A percentile compares a stretch with the other conserved stretches of the same genome.
These are phyloP conservation scores for Fraxinus pennsylvanica DNA, from an alignment of 257 asterid genomes.

Conservation along the genomic window DNA sequence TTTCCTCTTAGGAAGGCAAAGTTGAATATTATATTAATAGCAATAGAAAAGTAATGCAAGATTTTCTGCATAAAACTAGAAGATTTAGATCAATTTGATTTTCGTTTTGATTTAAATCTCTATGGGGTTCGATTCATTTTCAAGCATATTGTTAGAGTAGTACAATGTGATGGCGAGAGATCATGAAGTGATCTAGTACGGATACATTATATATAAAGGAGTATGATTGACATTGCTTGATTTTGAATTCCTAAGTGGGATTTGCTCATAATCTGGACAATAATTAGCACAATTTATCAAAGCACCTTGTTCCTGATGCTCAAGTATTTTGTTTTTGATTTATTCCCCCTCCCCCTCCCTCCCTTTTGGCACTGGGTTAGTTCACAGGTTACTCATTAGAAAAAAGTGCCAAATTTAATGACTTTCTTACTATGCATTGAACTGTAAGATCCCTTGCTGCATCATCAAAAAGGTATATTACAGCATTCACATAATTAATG, in stretches of 20 bases:
- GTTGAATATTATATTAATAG: neutral
- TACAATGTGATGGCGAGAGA: neutral
- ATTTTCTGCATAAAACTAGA: neutral
- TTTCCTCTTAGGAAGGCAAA: neutral
- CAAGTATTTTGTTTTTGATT: neutral
- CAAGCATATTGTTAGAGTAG: neutral
- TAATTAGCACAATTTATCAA: neutral
- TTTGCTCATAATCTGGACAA: neutral
- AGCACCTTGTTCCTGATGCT: neutral
- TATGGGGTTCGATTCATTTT: neutral
- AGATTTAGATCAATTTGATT: neutral
- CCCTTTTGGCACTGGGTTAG: neutral
- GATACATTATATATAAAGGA: neutral
- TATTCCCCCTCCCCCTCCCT: neutral
- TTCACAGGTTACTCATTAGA: neutral
- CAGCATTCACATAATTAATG: slow-evolving; percentile 14
- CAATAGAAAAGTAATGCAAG: neutral
- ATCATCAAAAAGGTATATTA: neutral
- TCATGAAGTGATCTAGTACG: neutral
- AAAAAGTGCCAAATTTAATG: neutral
- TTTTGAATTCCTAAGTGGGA: neutral
- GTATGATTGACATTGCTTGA: neutral
- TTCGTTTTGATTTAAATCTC: neutral
- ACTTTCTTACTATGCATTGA: neutral
- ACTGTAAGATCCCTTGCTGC: neutral